Evolutionary conservation across 441 rosid species (phyloP).

Genomic region (Bruguiera hainesii): DNA sequence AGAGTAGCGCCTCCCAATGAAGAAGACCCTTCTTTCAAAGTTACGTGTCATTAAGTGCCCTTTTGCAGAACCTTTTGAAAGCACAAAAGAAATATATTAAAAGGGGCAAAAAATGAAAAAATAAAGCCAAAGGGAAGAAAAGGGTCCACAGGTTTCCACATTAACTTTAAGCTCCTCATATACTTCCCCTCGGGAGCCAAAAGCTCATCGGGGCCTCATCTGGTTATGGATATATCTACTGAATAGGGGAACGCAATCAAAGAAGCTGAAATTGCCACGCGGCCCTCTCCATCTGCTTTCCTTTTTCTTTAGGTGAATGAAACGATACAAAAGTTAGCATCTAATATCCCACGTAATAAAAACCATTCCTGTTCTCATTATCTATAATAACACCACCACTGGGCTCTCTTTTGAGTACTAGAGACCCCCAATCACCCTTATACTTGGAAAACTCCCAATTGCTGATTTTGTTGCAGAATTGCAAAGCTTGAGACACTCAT

Average conservation of each 20-base stretch:
- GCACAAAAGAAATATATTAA: background rate
- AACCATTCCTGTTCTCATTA: slow-evolving; percentile 11
- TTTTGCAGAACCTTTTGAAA: background rate
- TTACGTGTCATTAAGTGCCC: background rate
- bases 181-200: slow-evolving; percentile 20
- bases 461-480: slow-evolving; percentile 39
- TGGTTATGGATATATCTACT: slow-evolving; percentile 33
- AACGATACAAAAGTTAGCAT: background rate
- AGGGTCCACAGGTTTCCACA: slow-evolving; percentile 5
- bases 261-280: slow-evolving; percentile 36
- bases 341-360: background rate
- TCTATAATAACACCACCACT: slow-evolving; percentile 19
- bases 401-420: background rate
- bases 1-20: background rate
- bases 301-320: background rate
- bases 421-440: background rate
- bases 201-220: slow-evolving; percentile 22
- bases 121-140: background rate
- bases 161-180: background rate
- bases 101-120: background rate
- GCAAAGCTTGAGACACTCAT: slow-evolving; percentile 24
- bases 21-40: background rate
- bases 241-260: slow-evolving; percentile 22
- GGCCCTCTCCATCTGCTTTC: slow-evolving; percentile 15
- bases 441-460: slow-evolving; percentile 18